phyloP scores from a whole-genome alignment of 257 asterid species.

The Lycium ferocissimum region DNA sequence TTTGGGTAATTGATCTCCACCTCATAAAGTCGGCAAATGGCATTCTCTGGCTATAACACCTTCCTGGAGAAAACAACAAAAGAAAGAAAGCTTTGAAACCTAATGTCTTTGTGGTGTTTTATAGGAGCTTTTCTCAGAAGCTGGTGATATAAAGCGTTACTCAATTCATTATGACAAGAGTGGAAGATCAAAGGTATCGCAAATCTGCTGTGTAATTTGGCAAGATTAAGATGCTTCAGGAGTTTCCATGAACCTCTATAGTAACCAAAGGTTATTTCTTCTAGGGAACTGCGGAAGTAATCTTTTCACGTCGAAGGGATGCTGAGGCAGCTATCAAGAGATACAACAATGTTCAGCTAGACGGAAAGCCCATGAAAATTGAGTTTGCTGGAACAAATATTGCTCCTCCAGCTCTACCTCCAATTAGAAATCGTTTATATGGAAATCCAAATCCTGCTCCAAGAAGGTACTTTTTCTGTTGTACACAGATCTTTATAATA shows the following conservation, averaged over 20 bases:
- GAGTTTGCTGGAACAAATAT: slow-evolving; percentile 66
- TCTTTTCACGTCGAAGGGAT: slow-evolving; percentile 65
- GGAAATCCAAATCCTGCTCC: slow-evolving; percentile 43
- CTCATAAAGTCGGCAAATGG: not conserved
- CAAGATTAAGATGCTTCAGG: not conserved
- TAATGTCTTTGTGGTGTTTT: slow-evolving; percentile 18
- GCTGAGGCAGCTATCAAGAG: slow-evolving; percentile 71
- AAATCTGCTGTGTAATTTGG: slow-evolving; percentile 29
- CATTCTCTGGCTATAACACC: not conserved
- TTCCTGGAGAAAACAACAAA: not conserved
- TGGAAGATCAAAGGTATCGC: slow-evolving; percentile 93
- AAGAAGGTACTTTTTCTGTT: slow-evolving; percentile 43
- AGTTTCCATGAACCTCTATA: not conserved
- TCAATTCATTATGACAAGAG: slow-evolving; percentile 85
- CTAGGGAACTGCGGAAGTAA: slow-evolving; percentile 97
- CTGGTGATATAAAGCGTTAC: slow-evolving; percentile 85
- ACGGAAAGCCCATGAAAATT: slow-evolving; percentile 74
- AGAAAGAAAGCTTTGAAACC: not conserved
- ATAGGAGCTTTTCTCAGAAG: slow-evolving; percentile 93
- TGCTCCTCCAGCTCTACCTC: slow-evolving; percentile 34
- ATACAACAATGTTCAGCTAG: slow-evolving; percentile 70
- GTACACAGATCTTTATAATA: not conserved
- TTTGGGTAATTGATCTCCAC: not conserved
- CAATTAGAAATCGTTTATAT: slow-evolving; percentile 38
- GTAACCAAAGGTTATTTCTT: slow-evolving; percentile 33